Evolutionary conservation across 208 protist species (phyloP), one percentile per base, ranked within the genome.

Genomic region (Crithidia brevicula): DNA sequence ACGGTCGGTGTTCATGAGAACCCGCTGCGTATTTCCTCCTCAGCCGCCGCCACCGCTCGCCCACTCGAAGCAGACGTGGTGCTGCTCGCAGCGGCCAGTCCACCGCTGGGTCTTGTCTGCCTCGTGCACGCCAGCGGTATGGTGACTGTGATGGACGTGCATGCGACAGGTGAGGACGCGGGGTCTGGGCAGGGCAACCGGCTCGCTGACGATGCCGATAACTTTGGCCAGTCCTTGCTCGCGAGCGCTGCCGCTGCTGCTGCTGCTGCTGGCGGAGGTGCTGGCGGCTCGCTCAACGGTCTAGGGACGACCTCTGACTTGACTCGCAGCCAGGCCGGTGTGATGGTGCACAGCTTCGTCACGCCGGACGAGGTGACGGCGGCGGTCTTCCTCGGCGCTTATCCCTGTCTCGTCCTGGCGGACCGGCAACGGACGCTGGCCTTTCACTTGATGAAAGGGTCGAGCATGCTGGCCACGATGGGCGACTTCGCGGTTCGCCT

Each of bases 101-200:
- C 61, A 3, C 62, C 78, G 4, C 66, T 94, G 15, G 77, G 83
- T n/a, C 63, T 89, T 2, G 46, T 88, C 10, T 94, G 88, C 64
- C 67, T 94, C 47, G 88, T 94, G 23, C 88, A 90, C 47, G 78
- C 88, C 9, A 91, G 84, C 57, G 88, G 88, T 9, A 47, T 77
- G 22, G 74, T 90, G 22, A 85, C 81, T 4, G 60, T 94, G 13
- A 66, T 94, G 54, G 85, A 91, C 31, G 73, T 88, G 47, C 77
- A 58, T 31, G 58, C 62, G 25, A 50, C 27, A 11, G 18, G 43
- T n/a, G 47, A 56, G 42, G 62, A 60, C n/a, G 34, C 49, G 22
- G 34, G 23, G 5, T 53, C 31, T 3, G 60, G 53, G n/a, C 56
- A 6, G n/a, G 65, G 38, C 9, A 47, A 46, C 53, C 31, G 11